Percentiles rank a stretch among this genome's conserved stretches.
These are phyloP conservation scores for Byssochlamys sp. DNA, from an alignment of 2,329 filamentous ascomycete species.

Conservation along the genomic window DNA sequence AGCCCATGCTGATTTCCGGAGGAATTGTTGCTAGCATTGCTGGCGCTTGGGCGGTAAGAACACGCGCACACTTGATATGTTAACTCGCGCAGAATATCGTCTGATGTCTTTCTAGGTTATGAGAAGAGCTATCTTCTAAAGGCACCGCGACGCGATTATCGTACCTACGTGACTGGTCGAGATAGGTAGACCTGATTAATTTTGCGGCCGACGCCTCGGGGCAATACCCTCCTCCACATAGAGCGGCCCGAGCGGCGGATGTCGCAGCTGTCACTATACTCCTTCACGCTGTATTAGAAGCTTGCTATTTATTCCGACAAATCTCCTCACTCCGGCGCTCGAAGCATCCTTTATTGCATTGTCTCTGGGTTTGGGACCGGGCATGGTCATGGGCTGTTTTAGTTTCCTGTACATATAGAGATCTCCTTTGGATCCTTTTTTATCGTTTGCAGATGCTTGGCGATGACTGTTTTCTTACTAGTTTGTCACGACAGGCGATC, in stretches of 20 bases:
- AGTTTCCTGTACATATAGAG: constrained; percentile 36
- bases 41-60: constrained; percentile 79
- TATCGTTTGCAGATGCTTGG: not conserved
- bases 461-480: not conserved
- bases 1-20: constrained; percentile 90
- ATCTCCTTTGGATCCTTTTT: not conserved
- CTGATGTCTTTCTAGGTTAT: constrained; percentile 31
- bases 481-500: not conserved
- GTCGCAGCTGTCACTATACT: constrained; percentile 12
- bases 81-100: constrained; percentile 10
- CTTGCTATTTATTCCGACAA: constrained; percentile 20
- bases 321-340: constrained; percentile 38
- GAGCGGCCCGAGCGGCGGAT: constrained; percentile 19
- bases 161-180: constrained; percentile 9
- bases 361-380: constrained; percentile 29
- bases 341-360: constrained; percentile 33
- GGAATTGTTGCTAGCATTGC: constrained; percentile 79
- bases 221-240: constrained; percentile 18
- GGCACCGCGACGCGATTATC: constrained; percentile 6
- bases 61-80: constrained; percentile 7
- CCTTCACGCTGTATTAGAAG: constrained; percentile 31
- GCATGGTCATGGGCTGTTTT: constrained; percentile 33
- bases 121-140: constrained; percentile 43
- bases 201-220: constrained; percentile 5
- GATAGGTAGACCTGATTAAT: constrained; percentile 8